These are phyloP conservation scores for Phyllosticta capitalensis DNA, from an alignment of 2,329 filamentous ascomycete species.

Conservation along the genomic window DNA sequence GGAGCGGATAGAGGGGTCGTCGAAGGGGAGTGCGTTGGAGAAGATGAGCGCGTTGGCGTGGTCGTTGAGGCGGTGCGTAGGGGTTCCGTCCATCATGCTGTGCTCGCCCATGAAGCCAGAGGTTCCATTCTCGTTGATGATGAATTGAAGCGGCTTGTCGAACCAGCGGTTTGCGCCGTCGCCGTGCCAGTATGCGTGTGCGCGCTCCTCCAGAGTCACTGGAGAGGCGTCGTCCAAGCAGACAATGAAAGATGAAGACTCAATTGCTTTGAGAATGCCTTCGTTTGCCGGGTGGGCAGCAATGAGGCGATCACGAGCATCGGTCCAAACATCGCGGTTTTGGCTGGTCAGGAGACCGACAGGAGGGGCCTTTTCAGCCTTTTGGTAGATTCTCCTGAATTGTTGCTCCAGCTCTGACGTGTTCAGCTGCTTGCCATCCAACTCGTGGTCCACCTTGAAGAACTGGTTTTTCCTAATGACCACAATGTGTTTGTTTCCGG, in stretches of 20 bases:
- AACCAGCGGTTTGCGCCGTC: conserved; percentile 94
- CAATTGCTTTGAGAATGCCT: conserved; percentile 66
- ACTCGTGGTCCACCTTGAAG: conserved; percentile 80
- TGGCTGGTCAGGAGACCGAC: conserved; percentile 82
- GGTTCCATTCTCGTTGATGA: conserved; percentile 95
- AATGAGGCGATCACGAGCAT: conserved; percentile 65
- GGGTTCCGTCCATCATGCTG: conserved; percentile 99
- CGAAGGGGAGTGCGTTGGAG: conserved; percentile 87
- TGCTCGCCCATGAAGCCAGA: conserved; percentile 98
- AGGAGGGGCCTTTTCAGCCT: conserved; percentile 61
- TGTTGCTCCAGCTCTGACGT: conserved; percentile 82
- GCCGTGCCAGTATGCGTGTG: conserved; percentile 95
- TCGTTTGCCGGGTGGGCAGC: conserved; percentile 71
- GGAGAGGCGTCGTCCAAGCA: conserved; percentile 88
- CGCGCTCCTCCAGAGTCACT: conserved; percentile 89
- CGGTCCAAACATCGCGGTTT: conserved; percentile 88
- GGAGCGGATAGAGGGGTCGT: conserved; percentile 66
- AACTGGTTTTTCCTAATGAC: conserved; percentile 94
- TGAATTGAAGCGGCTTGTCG: conserved; percentile 97
- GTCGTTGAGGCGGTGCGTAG: conserved; percentile 94
- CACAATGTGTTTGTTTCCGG: conserved; percentile 77
- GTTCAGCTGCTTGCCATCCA: conserved; percentile 77
- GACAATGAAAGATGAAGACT: conserved; percentile 81
- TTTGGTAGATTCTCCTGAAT: conserved; percentile 75
- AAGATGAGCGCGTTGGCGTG: conserved; percentile 87